A percentile compares a stretch with the other conserved stretches of the same genome.
Conservation (phyloP, 176 grass and related monocot genomes). For the Aegilops bicornis region DNA sequence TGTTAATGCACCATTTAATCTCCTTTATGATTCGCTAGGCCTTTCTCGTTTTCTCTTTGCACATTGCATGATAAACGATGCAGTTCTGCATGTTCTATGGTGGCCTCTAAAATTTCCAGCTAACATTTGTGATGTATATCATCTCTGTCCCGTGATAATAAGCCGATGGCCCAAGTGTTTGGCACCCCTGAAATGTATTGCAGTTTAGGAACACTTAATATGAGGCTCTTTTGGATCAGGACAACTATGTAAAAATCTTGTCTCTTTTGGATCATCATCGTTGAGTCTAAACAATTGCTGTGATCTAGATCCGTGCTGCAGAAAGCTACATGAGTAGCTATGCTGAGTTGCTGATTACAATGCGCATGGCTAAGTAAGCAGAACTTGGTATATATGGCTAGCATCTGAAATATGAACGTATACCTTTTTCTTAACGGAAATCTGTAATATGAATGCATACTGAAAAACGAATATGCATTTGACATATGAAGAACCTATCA, state of each 20-base stretch:
- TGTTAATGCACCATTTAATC: constrained; percentile 9
- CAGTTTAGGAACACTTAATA: not conserved
- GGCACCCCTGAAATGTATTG: not conserved
- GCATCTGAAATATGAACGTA: not conserved
- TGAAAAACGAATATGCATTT: not conserved
- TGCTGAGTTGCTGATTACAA: not conserved
- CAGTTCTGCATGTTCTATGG: not conserved
- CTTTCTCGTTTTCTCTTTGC: not conserved
- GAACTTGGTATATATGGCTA: not conserved
- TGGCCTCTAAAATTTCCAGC: not conserved
- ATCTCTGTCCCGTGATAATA: not conserved
- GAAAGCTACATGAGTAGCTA: not conserved
- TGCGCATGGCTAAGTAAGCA: not conserved
- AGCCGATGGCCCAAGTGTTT: not conserved
- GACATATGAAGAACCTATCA: not conserved
- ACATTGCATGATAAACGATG: not conserved
- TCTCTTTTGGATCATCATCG: not conserved
- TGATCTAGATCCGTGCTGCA: not conserved
- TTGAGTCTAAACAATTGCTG: not conserved
- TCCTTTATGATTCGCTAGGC: not conserved
- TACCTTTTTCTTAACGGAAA: not conserved
- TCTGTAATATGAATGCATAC: not conserved
- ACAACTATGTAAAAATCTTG: too few relatives aligned
- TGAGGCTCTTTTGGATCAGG: too few relatives aligned
- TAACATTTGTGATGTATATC: not conserved